Percentiles rank a stretch among this genome's conserved stretches.
phyloP scores from a whole-genome alignment of 139 green algal genomes.

The Coccomyxa sp. region DNA sequence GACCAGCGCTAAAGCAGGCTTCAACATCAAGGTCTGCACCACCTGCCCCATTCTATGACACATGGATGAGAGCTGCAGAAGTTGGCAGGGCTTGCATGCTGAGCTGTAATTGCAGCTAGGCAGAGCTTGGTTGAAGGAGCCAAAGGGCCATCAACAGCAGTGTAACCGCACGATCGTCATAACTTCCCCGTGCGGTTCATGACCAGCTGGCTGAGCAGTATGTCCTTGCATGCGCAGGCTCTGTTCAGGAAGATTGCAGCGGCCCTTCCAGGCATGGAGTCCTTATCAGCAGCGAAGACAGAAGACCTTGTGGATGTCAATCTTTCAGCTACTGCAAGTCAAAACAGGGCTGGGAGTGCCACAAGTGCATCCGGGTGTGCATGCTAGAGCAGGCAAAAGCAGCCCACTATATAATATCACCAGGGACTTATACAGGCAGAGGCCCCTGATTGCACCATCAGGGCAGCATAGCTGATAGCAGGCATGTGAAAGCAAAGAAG shows the following conservation, averaged over 20 bases:
- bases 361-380: constrained; percentile 5
- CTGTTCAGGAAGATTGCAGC: constrained; percentile 98
- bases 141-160: not conserved
- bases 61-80: not conserved
- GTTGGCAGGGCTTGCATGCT: no score
- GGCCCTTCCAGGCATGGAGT: constrained; percentile 94
- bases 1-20: constrained; percentile 96
- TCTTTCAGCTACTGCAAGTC: constrained; percentile 36
- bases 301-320: constrained; percentile 93
- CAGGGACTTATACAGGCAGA: no score
- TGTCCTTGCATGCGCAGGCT: no score
- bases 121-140: not conserved
- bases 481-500: not conserved
- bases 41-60: not conserved
- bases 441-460: no score
- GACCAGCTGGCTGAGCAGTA: no score
- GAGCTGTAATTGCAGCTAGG: no score
- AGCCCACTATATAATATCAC: no score
- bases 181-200: not conserved
- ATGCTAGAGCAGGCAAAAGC: not conserved
- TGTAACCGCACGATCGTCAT: not conserved
- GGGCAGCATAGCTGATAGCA: no score
- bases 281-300: constrained; percentile 51
- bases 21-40: constrained; percentile 93
- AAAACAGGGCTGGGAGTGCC: not conserved